Evolutionary conservation across 2,329 filamentous ascomycete genomes (phyloP), one percentile per base, ranked within the genome.

Genomic region (Fusarium sp.): DNA sequence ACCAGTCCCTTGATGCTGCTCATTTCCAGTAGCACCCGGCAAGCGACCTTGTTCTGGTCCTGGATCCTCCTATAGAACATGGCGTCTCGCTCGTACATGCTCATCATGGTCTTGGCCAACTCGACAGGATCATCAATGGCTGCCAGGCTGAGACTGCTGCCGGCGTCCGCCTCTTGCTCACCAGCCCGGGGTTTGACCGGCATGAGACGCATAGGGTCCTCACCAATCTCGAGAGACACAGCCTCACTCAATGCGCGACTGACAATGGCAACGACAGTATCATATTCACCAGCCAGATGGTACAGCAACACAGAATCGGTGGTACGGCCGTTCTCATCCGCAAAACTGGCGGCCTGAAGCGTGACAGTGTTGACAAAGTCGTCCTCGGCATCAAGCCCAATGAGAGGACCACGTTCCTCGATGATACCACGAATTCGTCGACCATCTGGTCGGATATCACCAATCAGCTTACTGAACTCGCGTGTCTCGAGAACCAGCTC

Each of bases 401-500:
- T 96, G 63, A 99, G 87, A 36, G 89, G 87, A 47, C 95, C 90
- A 42, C 96, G 93, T 79, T 95, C 90, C 82, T 98, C 95, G 72
- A 99, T 95, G 33, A 94, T 90, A 58, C 96, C 96, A 66, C 90
- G 91, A 75, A 98, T 94, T 67, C 95, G 92, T 70, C 91, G 92
- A 28, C 96, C 96, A 80, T 98, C 94, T 4, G 91, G 90, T 68
- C 91, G 90, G 77, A 99, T 95, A 81, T 99, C 97, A 60, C 97
- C 96, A 55, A 99, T 91, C 20, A 99, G 87, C 79, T 94, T 93
- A 79, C 95, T 96, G 82, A 98, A 99, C 80, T 99, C 96, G 75
- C 96, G 91, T 26, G 95, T 98, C 84, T 99, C 96, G n/a, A 99
- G 88, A 33, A 98, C 95, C 63, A 98, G 91, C 82, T 98, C 96